A percentile compares a stretch with the other conserved stretches of the same genome.
Evolutionary conservation across 169 alveolate genomes (phyloP).

Genomic region (Plasmodium gallinaceum): DNA sequence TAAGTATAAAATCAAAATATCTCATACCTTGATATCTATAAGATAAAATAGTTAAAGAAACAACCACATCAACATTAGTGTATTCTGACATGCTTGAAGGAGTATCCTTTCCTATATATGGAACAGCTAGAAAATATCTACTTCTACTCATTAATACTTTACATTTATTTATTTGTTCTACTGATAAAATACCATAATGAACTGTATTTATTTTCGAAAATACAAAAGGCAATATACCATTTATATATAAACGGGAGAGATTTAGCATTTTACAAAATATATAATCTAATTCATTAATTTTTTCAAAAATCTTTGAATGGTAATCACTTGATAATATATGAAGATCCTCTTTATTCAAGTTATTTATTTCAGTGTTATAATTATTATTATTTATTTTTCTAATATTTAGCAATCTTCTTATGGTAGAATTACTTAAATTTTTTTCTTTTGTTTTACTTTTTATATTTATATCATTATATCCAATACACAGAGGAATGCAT

Average conservation of each 20-base stretch:
- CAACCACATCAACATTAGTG: slow-evolving; percentile 94
- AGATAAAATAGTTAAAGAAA: slow-evolving; percentile 91
- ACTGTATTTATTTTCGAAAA: slow-evolving; percentile 88
- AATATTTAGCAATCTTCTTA: slow-evolving; percentile 70
- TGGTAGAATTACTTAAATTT: slow-evolving; percentile 55
- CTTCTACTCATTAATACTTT: slow-evolving; percentile 79
- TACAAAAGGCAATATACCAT: slow-evolving; percentile 90
- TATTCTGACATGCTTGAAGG: slow-evolving; percentile 93
- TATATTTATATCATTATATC: slow-evolving; percentile 39
- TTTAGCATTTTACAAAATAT: slow-evolving; percentile 85
- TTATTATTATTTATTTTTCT: slow-evolving; percentile 29
- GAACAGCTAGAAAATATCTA: slow-evolving; percentile 93
- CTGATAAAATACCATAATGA: slow-evolving; percentile 85
- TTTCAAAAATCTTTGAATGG: slow-evolving; percentile 63
- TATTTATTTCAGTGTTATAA: slow-evolving; percentile 19
- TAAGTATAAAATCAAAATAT: slow-evolving; percentile 85
- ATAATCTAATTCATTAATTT: slow-evolving; percentile 76
- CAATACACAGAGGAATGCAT: slow-evolving; percentile 70
- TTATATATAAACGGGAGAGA: slow-evolving; percentile 90
- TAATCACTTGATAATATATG: slow-evolving; percentile 67
- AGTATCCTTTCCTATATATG: slow-evolving; percentile 94
- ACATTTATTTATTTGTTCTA: slow-evolving; percentile 73
- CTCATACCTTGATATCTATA: slow-evolving; percentile 92
- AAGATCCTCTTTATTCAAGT: slow-evolving; percentile 13
- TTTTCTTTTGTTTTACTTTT: slow-evolving; percentile 10